Conservation (phyloP, 192 early-diverging fungal species). For the Allomyces macrogynus region DNA sequence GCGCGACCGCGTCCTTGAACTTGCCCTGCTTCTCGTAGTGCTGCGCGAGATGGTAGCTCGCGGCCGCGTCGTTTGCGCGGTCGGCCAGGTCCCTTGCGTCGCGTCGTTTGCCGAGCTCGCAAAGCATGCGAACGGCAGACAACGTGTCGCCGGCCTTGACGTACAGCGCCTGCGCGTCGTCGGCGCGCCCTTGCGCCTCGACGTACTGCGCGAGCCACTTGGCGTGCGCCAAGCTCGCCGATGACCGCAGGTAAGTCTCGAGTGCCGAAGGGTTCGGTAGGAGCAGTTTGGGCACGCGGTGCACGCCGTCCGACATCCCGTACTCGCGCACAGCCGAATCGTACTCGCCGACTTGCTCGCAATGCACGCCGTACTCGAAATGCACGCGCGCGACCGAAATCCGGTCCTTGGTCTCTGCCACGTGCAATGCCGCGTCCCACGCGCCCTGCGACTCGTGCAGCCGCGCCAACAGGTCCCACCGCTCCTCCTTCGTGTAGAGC, state of each 20-base stretch:
- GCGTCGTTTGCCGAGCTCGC: conserved; percentile 16
- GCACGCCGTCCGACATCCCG: conserved; percentile 11
- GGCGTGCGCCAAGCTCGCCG: conserved; percentile 8
- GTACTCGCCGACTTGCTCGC: conserved; percentile 21
- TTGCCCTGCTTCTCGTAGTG: conserved; percentile 23
- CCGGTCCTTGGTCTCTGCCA: conserved; percentile 19
- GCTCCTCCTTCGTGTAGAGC: conserved; percentile 8
- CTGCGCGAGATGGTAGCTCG: conserved; percentile 21
- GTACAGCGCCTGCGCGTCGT: conserved; percentile 23
- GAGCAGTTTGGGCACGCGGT: conserved; percentile 8
- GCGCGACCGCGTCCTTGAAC: conserved; percentile 24
- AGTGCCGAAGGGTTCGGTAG: conserved; percentile 1
- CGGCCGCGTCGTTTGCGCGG: conserved; percentile 9
- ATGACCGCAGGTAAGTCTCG: conserved; percentile 14
- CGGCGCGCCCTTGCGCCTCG: conserved; percentile 18
- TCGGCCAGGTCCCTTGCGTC: conserved; percentile 22
- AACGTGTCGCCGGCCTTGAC: conserved; percentile 18
- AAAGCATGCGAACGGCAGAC: conserved; percentile 24
- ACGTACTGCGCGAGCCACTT: conserved; percentile 37
- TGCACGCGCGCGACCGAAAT: conserved; percentile 19
- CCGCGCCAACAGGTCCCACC: conserved; percentile 13
- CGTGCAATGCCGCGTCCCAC: conserved; percentile 27
- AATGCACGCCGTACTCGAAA: conserved; percentile 21
- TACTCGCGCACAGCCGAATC: neutral
- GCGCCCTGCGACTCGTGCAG: conserved; percentile 6